A percentile compares a stretch with the other conserved stretches of the same genome.
These are phyloP conservation scores for Neurospora sp. DNA, from an alignment of 495 filamentous ascomycete genomes.

Conservation along the genomic window DNA sequence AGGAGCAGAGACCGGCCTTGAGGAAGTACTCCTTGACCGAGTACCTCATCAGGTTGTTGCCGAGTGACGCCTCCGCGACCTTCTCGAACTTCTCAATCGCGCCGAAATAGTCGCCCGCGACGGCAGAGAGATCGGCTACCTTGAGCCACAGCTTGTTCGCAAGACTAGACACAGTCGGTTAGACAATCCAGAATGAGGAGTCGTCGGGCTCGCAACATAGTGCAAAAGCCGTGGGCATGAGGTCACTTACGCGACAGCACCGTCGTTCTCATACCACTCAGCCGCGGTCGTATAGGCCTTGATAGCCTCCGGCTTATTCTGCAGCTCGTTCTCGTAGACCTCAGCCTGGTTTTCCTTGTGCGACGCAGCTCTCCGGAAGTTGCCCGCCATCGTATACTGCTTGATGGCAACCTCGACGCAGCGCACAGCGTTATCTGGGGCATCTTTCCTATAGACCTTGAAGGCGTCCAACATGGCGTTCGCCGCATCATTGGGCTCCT, in stretches of 20 bases:
- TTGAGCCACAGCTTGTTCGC: conserved; percentile 89
- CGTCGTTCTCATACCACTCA: conserved; percentile 76
- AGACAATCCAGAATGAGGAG: background rate
- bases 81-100: conserved; percentile 73
- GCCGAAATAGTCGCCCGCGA: conserved; percentile 71
- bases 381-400: conserved; percentile 73
- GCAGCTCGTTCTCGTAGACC: conserved; percentile 67
- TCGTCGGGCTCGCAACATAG: background rate
- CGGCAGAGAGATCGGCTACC: conserved; percentile 72
- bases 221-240: background rate
- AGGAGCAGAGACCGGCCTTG: conserved; percentile 76
- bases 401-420: conserved; percentile 64
- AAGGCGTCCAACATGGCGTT: conserved; percentile 64
- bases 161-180: conserved; percentile 35
- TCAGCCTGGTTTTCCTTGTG: conserved; percentile 81
- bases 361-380: conserved; percentile 78
- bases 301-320: conserved; percentile 64
- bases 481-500: conserved; percentile 81
- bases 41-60: conserved; percentile 80
- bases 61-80: conserved; percentile 58
- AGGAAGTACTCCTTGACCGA: conserved; percentile 88
- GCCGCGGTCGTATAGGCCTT: conserved; percentile 74
- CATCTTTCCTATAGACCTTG: conserved; percentile 75
- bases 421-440: conserved; percentile 66
- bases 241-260: conserved; percentile 65